Conservation (phyloP, 495 filamentous ascomycete genomes). For the Xylaria acuta region DNA sequence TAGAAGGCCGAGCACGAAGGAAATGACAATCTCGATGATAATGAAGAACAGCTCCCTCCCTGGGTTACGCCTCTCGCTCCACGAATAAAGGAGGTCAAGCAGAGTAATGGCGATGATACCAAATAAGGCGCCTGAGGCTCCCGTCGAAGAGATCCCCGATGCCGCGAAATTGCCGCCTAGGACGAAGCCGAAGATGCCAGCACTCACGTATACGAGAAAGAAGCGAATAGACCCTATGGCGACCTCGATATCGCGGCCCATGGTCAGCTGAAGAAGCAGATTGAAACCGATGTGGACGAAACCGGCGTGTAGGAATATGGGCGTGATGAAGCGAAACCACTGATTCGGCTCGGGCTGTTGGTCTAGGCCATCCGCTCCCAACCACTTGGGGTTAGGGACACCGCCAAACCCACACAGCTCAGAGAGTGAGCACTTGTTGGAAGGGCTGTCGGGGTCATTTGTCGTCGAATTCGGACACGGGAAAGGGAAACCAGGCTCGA, state of each 20-base stretch:
- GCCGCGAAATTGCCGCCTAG: slow-evolving; percentile 93
- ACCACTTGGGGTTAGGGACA: slow-evolving; percentile 67
- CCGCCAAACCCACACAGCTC: slow-evolving; percentile 83
- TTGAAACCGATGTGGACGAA: slow-evolving; percentile 96
- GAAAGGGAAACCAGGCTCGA: slow-evolving; percentile 51
- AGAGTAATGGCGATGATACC: slow-evolving; percentile 87
- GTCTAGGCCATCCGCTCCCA: slow-evolving; percentile 40
- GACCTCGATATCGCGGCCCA: slow-evolving; percentile 89
- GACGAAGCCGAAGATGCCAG: slow-evolving; percentile 96
- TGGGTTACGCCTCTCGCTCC: slow-evolving; percentile 76
- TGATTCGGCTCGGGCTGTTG: slow-evolving; percentile 74
- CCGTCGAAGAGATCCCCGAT: slow-evolving; percentile 77
- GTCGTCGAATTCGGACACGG: slow-evolving; percentile 80
- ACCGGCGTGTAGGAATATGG: slow-evolving; percentile 94
- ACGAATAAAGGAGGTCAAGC: slow-evolving; percentile 91
- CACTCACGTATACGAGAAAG: slow-evolving; percentile 82
- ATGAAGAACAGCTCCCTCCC: slow-evolving; percentile 84
- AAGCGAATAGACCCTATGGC: slow-evolving; percentile 86
- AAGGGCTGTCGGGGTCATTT: slow-evolving; percentile 45
- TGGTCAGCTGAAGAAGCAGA: slow-evolving; percentile 83
- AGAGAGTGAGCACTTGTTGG: slow-evolving; percentile 70
- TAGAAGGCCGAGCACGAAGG: slow-evolving; percentile 89
- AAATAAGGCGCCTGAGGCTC: slow-evolving; percentile 88
- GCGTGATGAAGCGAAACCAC: slow-evolving; percentile 95
- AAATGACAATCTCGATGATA: slow-evolving; percentile 80